Conservation (phyloP, 208 protist genomes). For the Crithidia mellificae region DNA sequence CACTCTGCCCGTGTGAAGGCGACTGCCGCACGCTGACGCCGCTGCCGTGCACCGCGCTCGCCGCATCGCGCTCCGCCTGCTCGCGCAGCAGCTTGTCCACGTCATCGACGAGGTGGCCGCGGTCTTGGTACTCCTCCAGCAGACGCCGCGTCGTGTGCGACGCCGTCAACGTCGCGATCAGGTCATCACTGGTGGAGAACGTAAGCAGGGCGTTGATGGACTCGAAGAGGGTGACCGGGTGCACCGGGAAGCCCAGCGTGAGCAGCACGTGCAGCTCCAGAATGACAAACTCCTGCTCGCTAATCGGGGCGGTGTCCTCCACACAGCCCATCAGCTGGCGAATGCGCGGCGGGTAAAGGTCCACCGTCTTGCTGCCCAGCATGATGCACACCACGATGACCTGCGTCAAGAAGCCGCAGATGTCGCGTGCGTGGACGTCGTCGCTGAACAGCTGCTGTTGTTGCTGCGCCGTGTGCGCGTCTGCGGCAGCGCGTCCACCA, state of each 20-base stretch:
- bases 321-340: conserved; percentile 59
- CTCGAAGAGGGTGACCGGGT: conserved; percentile 50
- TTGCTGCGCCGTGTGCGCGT: not conserved
- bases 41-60: conserved; percentile 15
- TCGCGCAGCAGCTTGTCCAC: conserved; percentile 23
- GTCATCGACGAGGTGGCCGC: conserved; percentile 24
- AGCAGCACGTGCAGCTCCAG: conserved; percentile 53
- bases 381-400: conserved; percentile 76
- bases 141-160: conserved; percentile 27
- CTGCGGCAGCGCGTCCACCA: no score
- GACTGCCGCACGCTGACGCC: not conserved
- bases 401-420: conserved; percentile 66
- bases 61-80: conserved; percentile 23
- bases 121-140: conserved; percentile 33
- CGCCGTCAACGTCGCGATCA: conserved; percentile 29
- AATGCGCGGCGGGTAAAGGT: conserved; percentile 70
- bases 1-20: not conserved
- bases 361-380: conserved; percentile 76
- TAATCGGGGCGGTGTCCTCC: conserved; percentile 39
- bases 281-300: conserved; percentile 47
- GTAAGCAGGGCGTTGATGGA: conserved; percentile 56
- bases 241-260: conserved; percentile 39
- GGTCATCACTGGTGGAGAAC: conserved; percentile 40
- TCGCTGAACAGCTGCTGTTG: conserved; percentile 8
- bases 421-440: conserved; percentile 30